Evolutionary conservation across 2,329 filamentous ascomycete genomes (phyloP).

Genomic region (Leptographium flavum): DNA sequence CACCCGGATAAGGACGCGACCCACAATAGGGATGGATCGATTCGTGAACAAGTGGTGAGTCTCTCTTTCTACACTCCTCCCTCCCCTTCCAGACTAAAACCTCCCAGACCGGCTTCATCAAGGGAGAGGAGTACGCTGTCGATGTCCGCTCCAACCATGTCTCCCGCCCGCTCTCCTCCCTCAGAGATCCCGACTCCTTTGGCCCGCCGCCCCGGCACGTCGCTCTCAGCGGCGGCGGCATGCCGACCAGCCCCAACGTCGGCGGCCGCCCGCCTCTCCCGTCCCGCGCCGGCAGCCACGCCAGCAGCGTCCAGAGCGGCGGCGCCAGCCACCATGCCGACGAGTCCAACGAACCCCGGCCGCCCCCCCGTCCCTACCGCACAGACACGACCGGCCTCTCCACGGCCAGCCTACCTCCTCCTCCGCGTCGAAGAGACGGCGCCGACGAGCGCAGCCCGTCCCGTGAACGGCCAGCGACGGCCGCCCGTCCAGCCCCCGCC

Average conservation of each 20-base stretch:
- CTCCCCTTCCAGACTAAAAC: too few species aligned
- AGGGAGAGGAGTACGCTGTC: slow-evolving; percentile 18
- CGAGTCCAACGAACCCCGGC: slow-evolving; percentile 22
- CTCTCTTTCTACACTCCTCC: background rate
- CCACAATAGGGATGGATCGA: too few species aligned
- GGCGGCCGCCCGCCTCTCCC: background rate
- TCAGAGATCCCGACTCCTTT: slow-evolving; percentile 66
- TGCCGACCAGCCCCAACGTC: slow-evolving; percentile 1
- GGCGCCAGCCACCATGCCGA: slow-evolving; percentile 8
- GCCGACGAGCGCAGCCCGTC: slow-evolving; percentile 19
- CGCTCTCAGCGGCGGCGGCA: slow-evolving; percentile 12
- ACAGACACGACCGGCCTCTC: slow-evolving; percentile 57
- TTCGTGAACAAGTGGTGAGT: slow-evolving; percentile 31
- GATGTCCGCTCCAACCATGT: slow-evolving; percentile 20
- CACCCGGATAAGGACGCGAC: slow-evolving; percentile 34
- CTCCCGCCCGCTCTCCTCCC: slow-evolving; percentile 48
- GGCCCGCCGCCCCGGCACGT: slow-evolving; percentile 63
- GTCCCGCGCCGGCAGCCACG: slow-evolving; percentile 9
- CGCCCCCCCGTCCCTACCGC: slow-evolving; percentile 51
- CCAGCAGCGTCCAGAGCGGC: slow-evolving; percentile 2
- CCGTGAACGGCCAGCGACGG: too few species aligned
- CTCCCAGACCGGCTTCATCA: slow-evolving; percentile 10
- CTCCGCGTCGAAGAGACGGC: slow-evolving; percentile 42
- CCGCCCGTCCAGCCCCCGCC: too few species aligned
- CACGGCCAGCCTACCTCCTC: slow-evolving; percentile 55